Evolutionary conservation across 345 rosid species (phyloP), one percentile per base, ranked within the genome.

Genomic region (Ricinus communis): DNA sequence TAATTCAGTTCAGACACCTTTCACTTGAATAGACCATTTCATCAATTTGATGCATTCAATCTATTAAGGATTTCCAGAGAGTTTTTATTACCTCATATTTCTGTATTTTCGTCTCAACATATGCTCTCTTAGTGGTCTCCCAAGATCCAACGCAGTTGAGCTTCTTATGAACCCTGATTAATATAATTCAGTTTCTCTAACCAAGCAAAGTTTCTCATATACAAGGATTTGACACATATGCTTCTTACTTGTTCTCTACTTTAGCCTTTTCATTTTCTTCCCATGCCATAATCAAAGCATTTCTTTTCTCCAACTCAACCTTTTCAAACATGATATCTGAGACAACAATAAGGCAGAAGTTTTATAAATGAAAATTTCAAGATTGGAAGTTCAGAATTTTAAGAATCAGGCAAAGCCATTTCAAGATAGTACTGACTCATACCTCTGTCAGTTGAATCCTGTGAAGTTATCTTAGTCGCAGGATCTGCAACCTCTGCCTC

Each of bases 221-320:
- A 31, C 11, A 15, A 27, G 47, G 47, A 43, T n/a, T n/a, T n/a
- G n/a, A 43, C 13, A 12, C 8, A 5, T 10, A 10, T 7, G 51
- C 13, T 33, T 56, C 88, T 77, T 86, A 91, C 98, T 82, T 87
- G 89, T 85, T 88, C 45, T 91, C 93, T 13, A 82, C 81, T 83
- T 88, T 93, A 33, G 91, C 91, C 77, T 91, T 89, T 66, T 90
- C 94, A 66, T 84, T 89, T 77, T 89, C 97, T 69, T 88, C 90
- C 97, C 98, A 93, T 62, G 94, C 97, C 70, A 81, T 81, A 51
- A 89, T 73, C 61, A 90, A 82, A 31, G 97, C 88, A 74, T 68
- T 67, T 57, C 77, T 85, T 78, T 91, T 89, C 74, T 93, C 91
- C 11, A 76, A 74, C 75, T 79, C 91, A 52, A 89, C 74, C 69